phyloP scores from a whole-genome alignment of 345 rosid species.

The Citrus reticulata region DNA sequence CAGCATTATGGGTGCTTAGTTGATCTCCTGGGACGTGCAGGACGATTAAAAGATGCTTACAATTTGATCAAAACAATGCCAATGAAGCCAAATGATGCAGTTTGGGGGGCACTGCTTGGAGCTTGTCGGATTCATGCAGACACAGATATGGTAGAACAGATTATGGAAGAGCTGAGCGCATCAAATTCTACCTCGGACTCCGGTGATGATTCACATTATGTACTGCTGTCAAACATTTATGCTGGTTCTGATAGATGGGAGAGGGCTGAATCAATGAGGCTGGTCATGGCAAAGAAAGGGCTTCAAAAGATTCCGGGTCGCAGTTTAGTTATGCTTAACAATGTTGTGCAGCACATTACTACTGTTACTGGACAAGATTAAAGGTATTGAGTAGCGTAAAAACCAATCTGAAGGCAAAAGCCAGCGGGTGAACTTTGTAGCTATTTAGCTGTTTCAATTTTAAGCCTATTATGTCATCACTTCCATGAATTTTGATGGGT shows the following conservation, averaged over 20 bases:
- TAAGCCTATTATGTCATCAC: neutral
- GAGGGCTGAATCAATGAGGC: slow-evolving; percentile 51
- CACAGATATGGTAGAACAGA: slow-evolving; percentile 41
- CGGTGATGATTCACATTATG: slow-evolving; percentile 38
- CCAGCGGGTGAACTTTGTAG: neutral
- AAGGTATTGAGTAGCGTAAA: neutral
- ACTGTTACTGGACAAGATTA: neutral
- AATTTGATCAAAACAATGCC: slow-evolving; percentile 55
- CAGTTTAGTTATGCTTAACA: slow-evolving; percentile 42
- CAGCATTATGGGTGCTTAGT: slow-evolving; percentile 74
- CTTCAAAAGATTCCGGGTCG: slow-evolving; percentile 47
- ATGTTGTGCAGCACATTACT: neutral
- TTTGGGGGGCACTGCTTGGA: slow-evolving; percentile 72
- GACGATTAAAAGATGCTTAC: slow-evolving; percentile 66
- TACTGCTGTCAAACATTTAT: slow-evolving; percentile 59
- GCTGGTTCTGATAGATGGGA: slow-evolving; percentile 67
- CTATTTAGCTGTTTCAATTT: neutral
- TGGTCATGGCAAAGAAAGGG: slow-evolving; percentile 39
- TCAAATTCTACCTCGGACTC: slow-evolving; percentile 14
- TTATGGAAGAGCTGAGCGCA: slow-evolving; percentile 33
- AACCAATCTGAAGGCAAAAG: neutral
- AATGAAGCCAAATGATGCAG: slow-evolving; percentile 56
- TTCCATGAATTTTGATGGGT: neutral
- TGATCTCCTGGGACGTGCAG: slow-evolving; percentile 69
- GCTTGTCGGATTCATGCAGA: slow-evolving; percentile 63